Evolutionary conservation across 179 eudicot species (phyloP).

Genomic region (Nepenthes alata): DNA sequence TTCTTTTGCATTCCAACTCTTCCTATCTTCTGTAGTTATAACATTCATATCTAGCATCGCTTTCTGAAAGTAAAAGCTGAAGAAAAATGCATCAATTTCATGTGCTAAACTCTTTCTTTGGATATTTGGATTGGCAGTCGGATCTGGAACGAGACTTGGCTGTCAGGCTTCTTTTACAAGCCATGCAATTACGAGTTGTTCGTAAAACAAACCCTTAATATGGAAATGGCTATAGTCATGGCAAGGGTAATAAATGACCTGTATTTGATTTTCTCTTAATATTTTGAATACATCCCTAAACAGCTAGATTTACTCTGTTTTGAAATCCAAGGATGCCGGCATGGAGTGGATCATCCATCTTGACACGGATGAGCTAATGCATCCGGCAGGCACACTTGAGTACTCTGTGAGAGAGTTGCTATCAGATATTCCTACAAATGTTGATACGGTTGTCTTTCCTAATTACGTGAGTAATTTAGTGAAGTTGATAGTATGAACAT

Average conservation of each 20-base stretch:
- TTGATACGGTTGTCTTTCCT: conserved; percentile 70
- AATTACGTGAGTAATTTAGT: conserved; percentile 57
- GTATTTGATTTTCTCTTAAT: background rate
- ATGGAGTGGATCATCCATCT: conserved; percentile 95
- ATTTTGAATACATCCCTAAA: background rate
- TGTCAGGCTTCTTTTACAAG: conserved; percentile 69
- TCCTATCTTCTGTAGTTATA: too few relatives aligned
- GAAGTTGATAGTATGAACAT: background rate
- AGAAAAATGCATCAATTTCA: background rate
- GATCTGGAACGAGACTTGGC: conserved; percentile 95
- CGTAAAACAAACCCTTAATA: conserved; percentile 90
- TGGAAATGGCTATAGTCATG: conserved; percentile 97
- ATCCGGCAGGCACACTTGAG: conserved; percentile 77
- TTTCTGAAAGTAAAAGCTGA: too few relatives aligned
- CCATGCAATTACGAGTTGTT: conserved; percentile 95
- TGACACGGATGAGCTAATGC: conserved; percentile 78
- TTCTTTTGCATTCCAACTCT: too few relatives aligned
- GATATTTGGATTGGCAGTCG: conserved; percentile 40
- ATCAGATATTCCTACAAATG: conserved; percentile 39
- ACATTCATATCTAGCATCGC: too few relatives aligned
- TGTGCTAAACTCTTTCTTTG: background rate
- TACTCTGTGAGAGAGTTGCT: conserved; percentile 64
- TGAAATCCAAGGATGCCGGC: conserved; percentile 40
- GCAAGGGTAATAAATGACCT: conserved; percentile 60
- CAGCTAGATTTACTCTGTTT: background rate